These are phyloP conservation scores for Sonneratia caseolaris DNA, from an alignment of 345 rosid genomes.

Conservation along the genomic window DNA sequence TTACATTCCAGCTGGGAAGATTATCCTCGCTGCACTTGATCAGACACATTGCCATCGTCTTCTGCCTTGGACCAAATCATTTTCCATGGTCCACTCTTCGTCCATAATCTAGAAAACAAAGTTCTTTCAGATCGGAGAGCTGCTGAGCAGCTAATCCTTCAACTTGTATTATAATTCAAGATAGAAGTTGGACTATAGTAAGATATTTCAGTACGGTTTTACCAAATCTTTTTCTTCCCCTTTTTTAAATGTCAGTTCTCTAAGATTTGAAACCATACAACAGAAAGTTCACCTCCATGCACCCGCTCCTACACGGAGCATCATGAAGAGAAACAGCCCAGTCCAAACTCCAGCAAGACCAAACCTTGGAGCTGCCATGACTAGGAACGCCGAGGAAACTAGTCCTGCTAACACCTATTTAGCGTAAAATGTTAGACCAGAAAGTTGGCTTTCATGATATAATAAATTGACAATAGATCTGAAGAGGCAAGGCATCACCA, in stretches of 20 bases:
- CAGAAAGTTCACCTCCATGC: conserved; percentile 57
- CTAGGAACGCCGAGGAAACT: conserved; percentile 51
- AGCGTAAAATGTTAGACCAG: conserved; percentile 2
- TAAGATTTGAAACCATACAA: background rate
- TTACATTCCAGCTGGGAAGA: background rate
- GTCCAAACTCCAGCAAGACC: conserved; percentile 85
- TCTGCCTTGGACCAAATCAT: conserved; percentile 35
- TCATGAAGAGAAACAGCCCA: conserved; percentile 87
- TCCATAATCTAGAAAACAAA: conserved; percentile 33
- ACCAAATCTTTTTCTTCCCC: background rate
- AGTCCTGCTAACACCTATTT: conserved; percentile 52
- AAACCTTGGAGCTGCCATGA: conserved; percentile 53
- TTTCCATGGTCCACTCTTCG: conserved; percentile 65
- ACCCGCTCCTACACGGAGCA: conserved; percentile 74
- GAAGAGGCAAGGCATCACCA: conserved; percentile 34
- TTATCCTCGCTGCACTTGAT: background rate
- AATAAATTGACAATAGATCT: background rate
- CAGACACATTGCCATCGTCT: conserved; percentile 21
- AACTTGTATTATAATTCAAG: background rate
- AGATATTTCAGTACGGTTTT: background rate
- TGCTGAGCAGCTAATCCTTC: background rate
- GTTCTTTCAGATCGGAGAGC: background rate
- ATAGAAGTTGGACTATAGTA: background rate
- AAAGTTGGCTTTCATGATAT: conserved; percentile 1
- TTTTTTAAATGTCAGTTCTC: background rate